Base-by-base conservation (phyloP, 306 rosid species). In the Chamaecrista fasciculata region DNA sequence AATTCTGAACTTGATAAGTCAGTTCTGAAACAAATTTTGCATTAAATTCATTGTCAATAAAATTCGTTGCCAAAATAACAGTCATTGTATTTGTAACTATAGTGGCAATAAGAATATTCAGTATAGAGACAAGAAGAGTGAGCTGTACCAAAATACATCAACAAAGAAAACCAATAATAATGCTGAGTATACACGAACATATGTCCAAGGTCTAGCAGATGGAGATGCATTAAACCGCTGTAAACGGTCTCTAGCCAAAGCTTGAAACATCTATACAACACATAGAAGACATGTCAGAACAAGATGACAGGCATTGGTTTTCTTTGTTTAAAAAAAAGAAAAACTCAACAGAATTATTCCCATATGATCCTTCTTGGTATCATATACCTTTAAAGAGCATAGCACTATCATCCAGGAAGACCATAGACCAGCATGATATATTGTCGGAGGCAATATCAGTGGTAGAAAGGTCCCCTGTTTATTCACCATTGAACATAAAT, bases 211-310 rank as follows among this genome's bases (percentile, higher is more conserved):
- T 62, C 95, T 87, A 42, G 92, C 95, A 79, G 99, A 91, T 39
- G 97, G 99, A 51, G 99, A 95, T 70, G 99, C 99, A 78, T 95
- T 95, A 76, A 95, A 65, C 23, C 95, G 83, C 67, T 95, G 96
- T 74, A 95, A 84, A 42, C 97, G 89, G 74, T 95, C 99, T 85
- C 97, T 89, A 28, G 99, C 95, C 82, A 95, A 79, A 79, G 99
- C 92, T 91, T 89, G 97, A 87, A 95, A 95, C 96, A 95, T 95
- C 99, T 95, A 73, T 15, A 70, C 39, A 78, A 88, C 70, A 79
- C 58, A 68, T 29, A 47, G 14, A 63, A 24, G 21, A 58, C 4
- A 44, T 46, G 62, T 69, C 31, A 82, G 56, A 70, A 73, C 16
- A 42, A 33, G 71, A 71, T 25, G 48, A 52, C 23, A 10, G 18